Percentiles rank a stretch among this genome's conserved stretches.
phyloP scores from a whole-genome alignment of 2,329 filamentous ascomycete species.

The Hortaea werneckii region DNA sequence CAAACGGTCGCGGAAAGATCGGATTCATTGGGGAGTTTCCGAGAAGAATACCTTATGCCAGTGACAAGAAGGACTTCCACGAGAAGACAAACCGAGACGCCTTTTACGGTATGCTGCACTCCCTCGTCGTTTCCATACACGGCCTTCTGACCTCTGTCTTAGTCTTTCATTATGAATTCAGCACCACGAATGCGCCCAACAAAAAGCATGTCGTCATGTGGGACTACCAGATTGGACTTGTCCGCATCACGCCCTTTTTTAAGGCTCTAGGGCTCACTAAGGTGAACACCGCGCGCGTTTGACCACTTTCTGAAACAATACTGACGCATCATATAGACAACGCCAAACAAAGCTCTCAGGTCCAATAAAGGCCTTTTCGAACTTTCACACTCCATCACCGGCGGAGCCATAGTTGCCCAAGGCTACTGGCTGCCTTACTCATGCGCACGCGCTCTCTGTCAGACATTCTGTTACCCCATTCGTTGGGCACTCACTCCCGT shows the following conservation, averaged over 20 bases:
- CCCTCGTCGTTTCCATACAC: neutral
- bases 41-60: constrained; percentile 81
- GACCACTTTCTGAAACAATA: constrained; percentile 1
- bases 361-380: constrained; percentile 70
- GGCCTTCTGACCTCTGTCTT: too few relatives aligned
- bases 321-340: constrained; percentile 54
- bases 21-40: constrained; percentile 37
- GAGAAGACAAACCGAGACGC: constrained; percentile 78
- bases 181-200: constrained; percentile 51
- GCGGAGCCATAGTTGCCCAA: constrained; percentile 81
- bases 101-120: constrained; percentile 65
- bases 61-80: constrained; percentile 81
- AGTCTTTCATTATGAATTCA: constrained; percentile 83
- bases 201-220: constrained; percentile 70
- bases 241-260: constrained; percentile 90
- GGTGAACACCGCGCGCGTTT: too few relatives aligned
- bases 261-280: constrained; percentile 82
- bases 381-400: constrained; percentile 91
- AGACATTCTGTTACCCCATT: constrained; percentile 81
- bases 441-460: constrained; percentile 75
- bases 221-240: constrained; percentile 92
- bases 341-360: constrained; percentile 64
- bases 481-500: constrained; percentile 79
- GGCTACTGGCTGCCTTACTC: constrained; percentile 95
- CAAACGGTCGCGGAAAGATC: constrained; percentile 41